Percentiles rank a stretch among this genome's conserved stretches.
Conservation (phyloP, 257 asterid genomes). For the Plectranthus barbatus region DNA sequence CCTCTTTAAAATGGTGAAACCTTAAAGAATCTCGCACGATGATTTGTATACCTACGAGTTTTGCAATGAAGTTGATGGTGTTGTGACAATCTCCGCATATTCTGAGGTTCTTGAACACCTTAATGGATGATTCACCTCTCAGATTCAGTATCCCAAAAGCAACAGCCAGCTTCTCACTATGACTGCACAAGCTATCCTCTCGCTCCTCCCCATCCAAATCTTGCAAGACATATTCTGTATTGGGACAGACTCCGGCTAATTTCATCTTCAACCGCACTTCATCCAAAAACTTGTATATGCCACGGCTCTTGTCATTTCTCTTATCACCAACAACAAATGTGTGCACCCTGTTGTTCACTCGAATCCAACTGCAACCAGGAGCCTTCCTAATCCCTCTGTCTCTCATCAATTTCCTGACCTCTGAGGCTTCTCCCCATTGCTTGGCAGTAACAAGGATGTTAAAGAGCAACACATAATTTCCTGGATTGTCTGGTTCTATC, state of each 20-base stretch:
- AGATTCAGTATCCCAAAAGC: constrained; percentile 63
- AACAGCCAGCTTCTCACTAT: constrained; percentile 70
- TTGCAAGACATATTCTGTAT: constrained; percentile 54
- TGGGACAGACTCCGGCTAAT: constrained; percentile 43
- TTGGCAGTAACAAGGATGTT: constrained; percentile 60
- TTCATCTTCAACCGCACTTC: constrained; percentile 54
- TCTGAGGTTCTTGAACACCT: constrained; percentile 54
- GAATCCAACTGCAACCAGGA: constrained; percentile 77
- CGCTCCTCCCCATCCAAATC: constrained; percentile 63
- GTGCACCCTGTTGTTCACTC: constrained; percentile 41
- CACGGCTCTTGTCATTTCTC: constrained; percentile 23
- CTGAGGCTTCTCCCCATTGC: constrained; percentile 55
- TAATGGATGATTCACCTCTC: constrained; percentile 44
- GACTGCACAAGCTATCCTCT: constrained; percentile 63
- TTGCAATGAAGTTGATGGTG: constrained; percentile 48
- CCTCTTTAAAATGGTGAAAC: constrained; percentile 45
- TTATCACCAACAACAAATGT: constrained; percentile 61
- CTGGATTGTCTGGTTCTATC: constrained; percentile 60
- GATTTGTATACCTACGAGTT: constrained; percentile 24
- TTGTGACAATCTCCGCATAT: constrained; percentile 45
- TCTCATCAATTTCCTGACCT: constrained; percentile 57
- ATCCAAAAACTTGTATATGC: constrained; percentile 35
- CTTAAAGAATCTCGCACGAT: constrained; percentile 42
- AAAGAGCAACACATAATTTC: constrained; percentile 51
- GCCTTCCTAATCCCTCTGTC: constrained; percentile 53